These are phyloP conservation scores for Aspergillus hortae DNA, from an alignment of 2,329 filamentous ascomycete genomes.

Conservation along the genomic window DNA sequence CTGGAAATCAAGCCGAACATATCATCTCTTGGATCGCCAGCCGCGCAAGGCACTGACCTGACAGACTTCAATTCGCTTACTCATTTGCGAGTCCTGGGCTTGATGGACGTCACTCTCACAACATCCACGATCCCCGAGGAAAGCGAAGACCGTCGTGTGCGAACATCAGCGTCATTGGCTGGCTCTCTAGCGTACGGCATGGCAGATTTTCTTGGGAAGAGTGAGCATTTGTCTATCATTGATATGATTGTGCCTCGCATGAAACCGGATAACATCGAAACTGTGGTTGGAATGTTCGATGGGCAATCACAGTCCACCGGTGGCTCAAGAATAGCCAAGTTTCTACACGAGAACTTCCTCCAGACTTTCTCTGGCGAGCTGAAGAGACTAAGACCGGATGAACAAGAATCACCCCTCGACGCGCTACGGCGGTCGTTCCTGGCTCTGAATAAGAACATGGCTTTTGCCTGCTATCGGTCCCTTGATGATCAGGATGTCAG, in stretches of 20 bases:
- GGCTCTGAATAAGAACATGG: slow-evolving; percentile 87
- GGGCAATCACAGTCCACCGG: slow-evolving; percentile 84
- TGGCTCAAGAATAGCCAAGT: slow-evolving; percentile 95
- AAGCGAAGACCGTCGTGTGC: slow-evolving; percentile 88
- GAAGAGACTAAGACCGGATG: slow-evolving; percentile 64
- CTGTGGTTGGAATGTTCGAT: slow-evolving; percentile 91
- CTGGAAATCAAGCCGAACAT: slow-evolving; percentile 78
- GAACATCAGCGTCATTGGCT: slow-evolving; percentile 92
- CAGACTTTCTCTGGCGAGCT: slow-evolving; percentile 79
- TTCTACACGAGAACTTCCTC: slow-evolving; percentile 91
- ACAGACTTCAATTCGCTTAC: slow-evolving; percentile 85
- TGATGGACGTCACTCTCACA: slow-evolving; percentile 97
- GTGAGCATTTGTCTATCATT: slow-evolving; percentile 91
- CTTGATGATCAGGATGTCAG: slow-evolving; percentile 66
- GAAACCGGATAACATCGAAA: slow-evolving; percentile 84
- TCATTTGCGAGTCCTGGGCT: slow-evolving; percentile 80
- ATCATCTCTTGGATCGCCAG: slow-evolving; percentile 51
- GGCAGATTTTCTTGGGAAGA: slow-evolving; percentile 89
- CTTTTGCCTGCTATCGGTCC: slow-evolving; percentile 75
- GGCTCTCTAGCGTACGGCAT: slow-evolving; percentile 93
- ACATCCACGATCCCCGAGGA: slow-evolving; percentile 92
- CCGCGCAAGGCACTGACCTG: slow-evolving; percentile 61
- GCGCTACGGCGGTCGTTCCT: slow-evolving; percentile 84
- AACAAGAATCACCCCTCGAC: slow-evolving; percentile 72
- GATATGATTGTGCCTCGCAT: slow-evolving; percentile 93